Percentiles rank a stretch among this genome's conserved stretches.
These are phyloP conservation scores for Boletus rex-veris DNA, from an alignment of 768 basidiomycete genomes.

Conservation along the genomic window DNA sequence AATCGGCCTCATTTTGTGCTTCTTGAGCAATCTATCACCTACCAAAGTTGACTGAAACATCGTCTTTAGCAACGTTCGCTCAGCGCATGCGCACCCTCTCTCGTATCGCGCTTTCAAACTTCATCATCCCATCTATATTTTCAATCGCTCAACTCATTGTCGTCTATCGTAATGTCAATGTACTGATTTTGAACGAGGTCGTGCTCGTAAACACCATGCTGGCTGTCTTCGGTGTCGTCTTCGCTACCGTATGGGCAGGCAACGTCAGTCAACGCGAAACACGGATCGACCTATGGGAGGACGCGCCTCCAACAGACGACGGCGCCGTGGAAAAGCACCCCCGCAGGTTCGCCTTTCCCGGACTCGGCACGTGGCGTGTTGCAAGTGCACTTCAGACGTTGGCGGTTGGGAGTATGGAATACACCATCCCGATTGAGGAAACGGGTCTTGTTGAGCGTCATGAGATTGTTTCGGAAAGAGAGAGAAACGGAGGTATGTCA, in stretches of 20 bases:
- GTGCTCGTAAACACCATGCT: constrained; percentile 29
- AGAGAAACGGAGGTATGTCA: constrained; percentile 1
- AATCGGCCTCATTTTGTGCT: background rate
- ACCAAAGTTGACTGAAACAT: background rate
- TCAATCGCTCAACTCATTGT: constrained; percentile 30
- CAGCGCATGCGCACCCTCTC: constrained; percentile 26
- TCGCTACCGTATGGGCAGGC: constrained; percentile 32
- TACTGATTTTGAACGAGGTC: constrained; percentile 23
- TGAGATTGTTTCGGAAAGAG: background rate
- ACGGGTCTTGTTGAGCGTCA: background rate
- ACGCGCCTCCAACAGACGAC: background rate
- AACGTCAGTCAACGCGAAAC: constrained; percentile 3
- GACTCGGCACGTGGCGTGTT: constrained; percentile 19
- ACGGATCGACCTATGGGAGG: background rate
- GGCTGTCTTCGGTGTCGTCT: constrained; percentile 32
- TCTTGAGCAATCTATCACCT: background rate
- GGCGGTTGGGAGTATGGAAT: constrained; percentile 3
- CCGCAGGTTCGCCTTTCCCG: constrained; percentile 6
- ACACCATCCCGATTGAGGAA: background rate
- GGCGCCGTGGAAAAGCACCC: background rate
- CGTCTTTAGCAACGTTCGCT: constrained; percentile 17
- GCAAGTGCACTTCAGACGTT: constrained; percentile 5
- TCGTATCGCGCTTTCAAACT: constrained; percentile 32
- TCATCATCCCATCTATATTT: constrained; percentile 30
- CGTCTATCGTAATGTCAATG: constrained; percentile 26